Evolutionary conservation across 768 basidiomycete genomes (phyloP).

Genomic region (Podaxis mareebaensis): DNA sequence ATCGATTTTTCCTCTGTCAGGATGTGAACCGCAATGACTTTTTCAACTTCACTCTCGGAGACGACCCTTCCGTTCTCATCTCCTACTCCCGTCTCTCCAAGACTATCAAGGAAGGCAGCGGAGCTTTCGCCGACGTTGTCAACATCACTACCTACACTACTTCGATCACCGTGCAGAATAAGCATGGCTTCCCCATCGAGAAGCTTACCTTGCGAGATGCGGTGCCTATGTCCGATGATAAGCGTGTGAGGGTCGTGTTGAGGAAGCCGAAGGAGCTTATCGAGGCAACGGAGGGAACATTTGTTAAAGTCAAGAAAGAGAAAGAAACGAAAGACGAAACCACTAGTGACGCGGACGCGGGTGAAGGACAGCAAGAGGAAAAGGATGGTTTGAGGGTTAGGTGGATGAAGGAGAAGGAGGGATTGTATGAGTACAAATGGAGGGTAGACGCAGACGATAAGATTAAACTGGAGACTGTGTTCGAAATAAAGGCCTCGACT

Average conservation of each 20-base stretch:
- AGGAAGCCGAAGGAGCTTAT: constrained; percentile 48
- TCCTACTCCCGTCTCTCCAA: constrained; percentile 44
- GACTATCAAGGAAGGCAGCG: constrained; percentile 34
- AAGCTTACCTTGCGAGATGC: constrained; percentile 49
- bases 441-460: constrained; percentile 43
- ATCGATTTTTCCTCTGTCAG: constrained; percentile 23
- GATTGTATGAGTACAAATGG: constrained; percentile 56
- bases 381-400: constrained; percentile 39
- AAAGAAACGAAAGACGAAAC: no score
- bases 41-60: constrained; percentile 58
- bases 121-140: constrained; percentile 44
- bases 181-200: constrained; percentile 43
- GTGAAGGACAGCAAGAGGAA: constrained; percentile 39
- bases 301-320: constrained; percentile 28
- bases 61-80: constrained; percentile 42
- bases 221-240: constrained; percentile 43
- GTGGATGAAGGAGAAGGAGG: constrained; percentile 54
- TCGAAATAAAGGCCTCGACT: constrained; percentile 46
- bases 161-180: constrained; percentile 47
- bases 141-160: constrained; percentile 47
- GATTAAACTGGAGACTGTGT: constrained; percentile 45
- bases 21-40: constrained; percentile 50
- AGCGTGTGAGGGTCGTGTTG: constrained; percentile 44
- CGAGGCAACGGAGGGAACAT: constrained; percentile 41
- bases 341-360: constrained; percentile 23